Base-by-base conservation (phyloP, 768 basidiomycete genomes). In the Amyloporia xantha region DNA sequence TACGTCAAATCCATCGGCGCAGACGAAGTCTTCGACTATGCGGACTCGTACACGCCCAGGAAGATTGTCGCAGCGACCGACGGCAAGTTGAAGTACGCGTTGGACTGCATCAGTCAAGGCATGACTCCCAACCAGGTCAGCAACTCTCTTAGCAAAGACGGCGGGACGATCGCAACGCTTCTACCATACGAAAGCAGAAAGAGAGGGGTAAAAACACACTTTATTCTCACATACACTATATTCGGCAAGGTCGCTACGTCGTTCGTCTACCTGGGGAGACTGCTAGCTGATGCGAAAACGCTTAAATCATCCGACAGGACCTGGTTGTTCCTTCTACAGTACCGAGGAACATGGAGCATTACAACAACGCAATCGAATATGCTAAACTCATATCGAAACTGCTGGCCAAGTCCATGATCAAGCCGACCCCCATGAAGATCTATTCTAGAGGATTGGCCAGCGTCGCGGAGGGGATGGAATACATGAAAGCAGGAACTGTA, bases 1-100 rank as follows among this genome's bases (percentile, higher is more conserved):
- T 57, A 69, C 15, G 53, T 76, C 17, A 66, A 65, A 37, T 51
- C 59, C 1, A 58, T 72, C 7, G 76, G 77, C 3, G 77, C 76
- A 1, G 64, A 69, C 27, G 67, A 63, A 3, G 67, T 71, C 37
- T 49, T 58, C 35, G 33, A 47, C 24, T 66, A 66, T 54, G 45
- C 45, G 5, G 19, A 36, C 35, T 44, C 59, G 2, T 59, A 60
- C 5, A 45, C 45, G 11, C 39, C 49, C 1, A 24, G 25, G 6
- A 44, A 59, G 25, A 55, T 62, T 42, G 45, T 52, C 20, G 42
- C 36, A 4, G 51, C 47, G 0, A 54, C 59, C 2, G 47, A 48
- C 4, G 48, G 49, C 30, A 33, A 21, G 23, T 47, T 59, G 17
- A 38, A 52, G 5, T 42, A 47, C 41, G 54, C 51, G 9, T 11